A percentile compares a stretch with the other conserved stretches of the same genome.
Evolutionary conservation across 805 yeast genomes (phyloP).

Genomic region (Pichia ethanolica): DNA sequence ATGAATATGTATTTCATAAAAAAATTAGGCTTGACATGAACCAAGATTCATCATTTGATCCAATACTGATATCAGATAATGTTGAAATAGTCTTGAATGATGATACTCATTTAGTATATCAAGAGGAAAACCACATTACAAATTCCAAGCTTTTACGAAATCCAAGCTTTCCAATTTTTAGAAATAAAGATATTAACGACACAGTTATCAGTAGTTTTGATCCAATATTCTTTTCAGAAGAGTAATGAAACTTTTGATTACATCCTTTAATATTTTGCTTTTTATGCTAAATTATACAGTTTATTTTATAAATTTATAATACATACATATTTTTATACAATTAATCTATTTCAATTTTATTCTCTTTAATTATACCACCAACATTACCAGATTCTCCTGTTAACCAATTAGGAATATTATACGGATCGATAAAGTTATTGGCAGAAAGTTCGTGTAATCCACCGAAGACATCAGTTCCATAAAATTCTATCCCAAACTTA

Average conservation of each 20-base stretch:
- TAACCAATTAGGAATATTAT: conserved; percentile 64
- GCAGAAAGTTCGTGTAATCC: conserved; percentile 67
- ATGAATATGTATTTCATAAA: no score
- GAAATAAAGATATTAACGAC: not conserved
- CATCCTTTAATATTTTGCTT: not conserved
- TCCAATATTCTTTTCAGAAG: conserved; percentile 2
- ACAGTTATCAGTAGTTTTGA: conserved; percentile 2
- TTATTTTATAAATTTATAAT: not conserved
- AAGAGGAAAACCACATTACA: not conserved
- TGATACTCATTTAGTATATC: no score
- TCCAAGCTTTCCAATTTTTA: not conserved
- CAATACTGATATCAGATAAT: no score
- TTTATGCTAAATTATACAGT: not conserved
- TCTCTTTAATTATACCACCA: conserved; percentile 40
- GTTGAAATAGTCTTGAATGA: no score
- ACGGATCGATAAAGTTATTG: conserved; percentile 41
- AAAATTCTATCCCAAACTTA: conserved; percentile 30
- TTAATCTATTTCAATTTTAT: conserved; percentile 19
- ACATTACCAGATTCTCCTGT: conserved; percentile 64
- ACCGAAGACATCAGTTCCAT: conserved; percentile 69
- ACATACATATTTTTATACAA: no score
- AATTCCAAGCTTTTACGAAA: not conserved
- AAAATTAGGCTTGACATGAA: not conserved
- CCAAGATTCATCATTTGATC: not conserved
- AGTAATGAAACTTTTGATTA: not conserved